Base-by-base conservation (phyloP, 176 grass and related monocot genomes). In the Cocos nucifera region DNA sequence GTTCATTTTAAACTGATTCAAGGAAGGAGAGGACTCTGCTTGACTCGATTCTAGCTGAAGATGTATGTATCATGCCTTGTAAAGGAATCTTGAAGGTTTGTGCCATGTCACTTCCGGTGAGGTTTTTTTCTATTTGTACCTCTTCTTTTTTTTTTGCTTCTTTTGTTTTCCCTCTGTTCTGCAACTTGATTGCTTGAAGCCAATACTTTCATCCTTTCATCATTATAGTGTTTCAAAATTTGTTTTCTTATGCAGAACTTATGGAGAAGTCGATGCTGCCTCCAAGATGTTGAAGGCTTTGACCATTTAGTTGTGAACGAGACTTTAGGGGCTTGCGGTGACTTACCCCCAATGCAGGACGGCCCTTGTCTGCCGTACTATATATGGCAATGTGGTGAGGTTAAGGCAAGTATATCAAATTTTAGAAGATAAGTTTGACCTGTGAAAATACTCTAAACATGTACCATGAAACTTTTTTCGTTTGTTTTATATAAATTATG, bases 31-130 rank as follows among this genome's bases (percentile, higher is more conserved):
- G 83, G 78, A 90, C 74, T 63, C 53, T 96, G 54, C 75, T 90
- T 50, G 61, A 85, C 58, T 51, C 83, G 9, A 64, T 86, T 64
- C 72, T 96, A 30, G 79, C 77, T 51, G 24, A 87, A 66, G 75
- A 90, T 84, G 91, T 64, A 59, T 53, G 73, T 49, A 70, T 90
- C 65, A 69, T 96, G 59, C 91, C 91, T 69, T 80, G 67, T 59
- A 90, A 87, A 81, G 91, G 91, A 84, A 73, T 90, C 79, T 30
- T 96, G 65, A 90, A 76, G 53, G 70, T 90, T 4, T 96, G 91
- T 4, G 86, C 91, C 14, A 74, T 96, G 80, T 96, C 91, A 62
- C 77, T 96, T 87, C 91, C 91, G 17, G 91, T 90, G 59, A 90
- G 91, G 70, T n/a, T 22, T 53, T 60, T 64, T 51, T 61, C 12